phyloP scores from a whole-genome alignment of 805 yeast species.

The Suhomyces kilbournensis region DNA sequence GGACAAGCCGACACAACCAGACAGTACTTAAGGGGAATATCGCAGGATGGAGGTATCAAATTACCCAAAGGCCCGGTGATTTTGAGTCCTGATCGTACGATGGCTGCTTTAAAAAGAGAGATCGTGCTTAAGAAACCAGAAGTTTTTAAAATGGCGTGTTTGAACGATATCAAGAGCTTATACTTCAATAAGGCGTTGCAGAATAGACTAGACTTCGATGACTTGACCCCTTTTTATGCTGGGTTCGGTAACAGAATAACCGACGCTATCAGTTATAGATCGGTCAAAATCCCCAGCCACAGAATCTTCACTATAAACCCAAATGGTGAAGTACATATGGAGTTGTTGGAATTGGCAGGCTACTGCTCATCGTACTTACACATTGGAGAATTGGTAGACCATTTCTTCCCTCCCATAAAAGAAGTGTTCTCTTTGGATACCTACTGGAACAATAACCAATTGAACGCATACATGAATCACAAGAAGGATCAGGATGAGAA shows the following conservation, averaged over 20 bases:
- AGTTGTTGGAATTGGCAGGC: constrained; percentile 89
- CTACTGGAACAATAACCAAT: constrained; percentile 36
- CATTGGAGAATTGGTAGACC: constrained; percentile 93
- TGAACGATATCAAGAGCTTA: constrained; percentile 76
- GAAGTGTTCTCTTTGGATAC: constrained; percentile 29
- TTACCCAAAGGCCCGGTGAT: constrained; percentile 93
- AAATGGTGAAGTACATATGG: constrained; percentile 97
- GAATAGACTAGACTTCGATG: constrained; percentile 18
- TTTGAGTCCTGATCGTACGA: constrained; percentile 90
- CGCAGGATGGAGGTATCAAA: constrained; percentile 65
- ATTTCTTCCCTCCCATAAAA: constrained; percentile 83
- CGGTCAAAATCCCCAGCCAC: constrained; percentile 91
- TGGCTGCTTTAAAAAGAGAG: constrained; percentile 90
- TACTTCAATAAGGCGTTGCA: constrained; percentile 37
- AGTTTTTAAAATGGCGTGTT: constrained; percentile 97
- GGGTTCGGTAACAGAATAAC: constrained; percentile 97
- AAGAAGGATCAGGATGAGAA: constrained; percentile 11
- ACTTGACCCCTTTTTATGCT: constrained; percentile 85
- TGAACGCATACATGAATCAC: constrained; percentile 29
- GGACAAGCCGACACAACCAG: constrained; percentile 94
- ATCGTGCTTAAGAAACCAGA: constrained; percentile 94
- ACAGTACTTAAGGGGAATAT: constrained; percentile 72
- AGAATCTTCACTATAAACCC: constrained; percentile 94
- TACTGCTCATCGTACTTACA: constrained; percentile 82
- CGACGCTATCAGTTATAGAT: constrained; percentile 91